Base-by-base conservation (phyloP, 2,329 filamentous ascomycete species). In the Exophiala aquamarina region DNA sequence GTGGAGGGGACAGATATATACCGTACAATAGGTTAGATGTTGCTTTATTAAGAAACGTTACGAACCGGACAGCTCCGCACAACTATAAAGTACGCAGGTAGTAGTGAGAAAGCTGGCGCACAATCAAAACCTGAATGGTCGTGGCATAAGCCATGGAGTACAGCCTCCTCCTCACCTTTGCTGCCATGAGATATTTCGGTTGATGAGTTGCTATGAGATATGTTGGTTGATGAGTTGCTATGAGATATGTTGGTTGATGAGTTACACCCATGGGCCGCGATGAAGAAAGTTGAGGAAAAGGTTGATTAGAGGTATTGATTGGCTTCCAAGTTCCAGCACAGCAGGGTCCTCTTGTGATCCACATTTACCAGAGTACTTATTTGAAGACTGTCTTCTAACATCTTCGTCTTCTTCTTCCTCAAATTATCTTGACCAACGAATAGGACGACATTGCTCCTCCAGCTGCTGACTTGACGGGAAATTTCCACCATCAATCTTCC, bases 341-440 rank as follows among this genome's bases (percentile, higher is more conserved):
- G 41, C 31, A 44, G 23, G 41, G 38, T 41, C 38, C 38, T 41
- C 38, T 41, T 41, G 38, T 41, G 38, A 41, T 41, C 38, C 38
- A 41, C 23, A 41, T 41, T 14, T 31, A 41, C 23, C 38, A 41
- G 38, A 41, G 38, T 29, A 31, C 4, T 41, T 41, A 41, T 41
- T 41, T 29, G 11, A 41, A 41, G 38, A 41, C 38, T 31, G 38
- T 41, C 38, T 41, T 41, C 38, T 17, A 31, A 41, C 38, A 41
- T 41, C 21, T 31, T 41, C 38, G 38, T 41, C 38, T 41, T 41
- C 38, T n/a, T 41, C 26, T 41, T 41, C 38, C 38, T 41, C 4
- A 41, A 41, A 41, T 31, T 41, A 26, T 41, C 38, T 41, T 41
- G 38, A 41, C 38, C 38, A 31, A 41, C 28, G 28, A 31, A 31